Base-by-base conservation (phyloP, 805 yeast genomes). In the Suhomyces pyralidae region DNA sequence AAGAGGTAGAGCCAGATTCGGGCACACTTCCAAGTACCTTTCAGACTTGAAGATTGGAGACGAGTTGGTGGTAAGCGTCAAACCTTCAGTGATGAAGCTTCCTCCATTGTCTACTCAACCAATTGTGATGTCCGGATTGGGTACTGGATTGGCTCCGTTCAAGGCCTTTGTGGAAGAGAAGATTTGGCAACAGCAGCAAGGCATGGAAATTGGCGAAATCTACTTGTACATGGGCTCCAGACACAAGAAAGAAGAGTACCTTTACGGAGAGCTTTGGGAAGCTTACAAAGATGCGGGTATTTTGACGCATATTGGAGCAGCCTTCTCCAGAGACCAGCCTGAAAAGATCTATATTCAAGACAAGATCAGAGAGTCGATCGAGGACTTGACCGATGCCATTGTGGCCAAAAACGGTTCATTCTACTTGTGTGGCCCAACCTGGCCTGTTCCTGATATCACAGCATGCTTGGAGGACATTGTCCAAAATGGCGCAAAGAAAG, bases 401-500 rank as follows among this genome's bases (percentile, higher is more conserved):
- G 86, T 85, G 44, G 74, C 77, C 57, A 80, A 91, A 73, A 76
- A 85, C 53, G 98, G 98, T 53, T 85, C 91, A 24, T 93, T 93
- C 82, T 93, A 93, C 76, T 80, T 93, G 68, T 93, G 98, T 83
- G 98, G 98, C 57, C 98, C 98, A 43, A 93, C 97, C 2, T 93
- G 98, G 98, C 98, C 98, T 32, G 97, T 93, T 65, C 97, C 98
- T 9, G 97, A 92, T 69, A 88, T 93, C 62, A 88, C 97, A 50
- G 87, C 86, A 44, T 96, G 97, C 62, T 77, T 93, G 60, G 87
- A 87, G 64, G 96, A 90, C 58, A 87, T 93, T 61, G 79, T 91
- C 49, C 70, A 71, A 22, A 80, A 81, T 45, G 96, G 89, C 58
- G 96, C 96, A 24, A 77, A 74, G 49, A 77, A 75, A 58, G 79